Conservation (phyloP, 495 filamentous ascomycete species). For the Alectoria sarmentosa region DNA sequence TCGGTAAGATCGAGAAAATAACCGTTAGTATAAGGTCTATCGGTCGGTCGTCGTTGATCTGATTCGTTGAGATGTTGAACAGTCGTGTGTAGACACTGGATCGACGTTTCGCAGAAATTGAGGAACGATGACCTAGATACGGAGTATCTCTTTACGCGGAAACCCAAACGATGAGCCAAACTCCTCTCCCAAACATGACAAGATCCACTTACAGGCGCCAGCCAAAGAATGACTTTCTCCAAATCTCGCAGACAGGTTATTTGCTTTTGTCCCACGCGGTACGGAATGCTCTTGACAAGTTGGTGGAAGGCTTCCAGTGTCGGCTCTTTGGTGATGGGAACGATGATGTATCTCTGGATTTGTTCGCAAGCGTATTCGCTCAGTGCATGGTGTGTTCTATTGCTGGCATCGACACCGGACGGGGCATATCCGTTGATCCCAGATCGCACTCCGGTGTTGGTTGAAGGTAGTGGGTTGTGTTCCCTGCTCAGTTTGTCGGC, state of each 20-base stretch:
- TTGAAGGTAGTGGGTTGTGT: constrained; percentile 6
- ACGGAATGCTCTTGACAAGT: constrained; percentile 65
- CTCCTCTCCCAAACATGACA: constrained; percentile 39
- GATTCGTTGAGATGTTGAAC: constrained; percentile 70
- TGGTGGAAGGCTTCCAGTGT: constrained; percentile 62
- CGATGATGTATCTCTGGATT: constrained; percentile 50
- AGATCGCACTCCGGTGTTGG: constrained; percentile 30
- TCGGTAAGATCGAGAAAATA: constrained; percentile 93
- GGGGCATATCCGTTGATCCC: constrained; percentile 35
- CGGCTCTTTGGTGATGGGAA: constrained; percentile 50
- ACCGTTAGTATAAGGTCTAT: constrained; percentile 81
- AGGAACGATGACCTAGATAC: constrained; percentile 61
- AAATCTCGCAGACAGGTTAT: constrained; percentile 82
- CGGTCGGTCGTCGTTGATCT: constrained; percentile 71
- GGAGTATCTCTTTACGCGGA: constrained; percentile 65
- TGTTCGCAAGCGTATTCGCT: constrained; percentile 44
- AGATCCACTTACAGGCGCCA: constrained; percentile 75
- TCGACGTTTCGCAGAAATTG: constrained; percentile 78
- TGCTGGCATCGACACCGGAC: constrained; percentile 31
- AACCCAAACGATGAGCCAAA: constrained; percentile 58
- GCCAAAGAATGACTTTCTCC: constrained; percentile 80
- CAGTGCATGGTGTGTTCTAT: constrained; percentile 37
- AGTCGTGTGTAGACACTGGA: constrained; percentile 77
- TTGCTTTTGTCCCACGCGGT: constrained; percentile 68
- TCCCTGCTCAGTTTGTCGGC: constrained; percentile 21